These are phyloP conservation scores for Suillus hirtellus DNA, from an alignment of 768 basidiomycete species.

Conservation along the genomic window DNA sequence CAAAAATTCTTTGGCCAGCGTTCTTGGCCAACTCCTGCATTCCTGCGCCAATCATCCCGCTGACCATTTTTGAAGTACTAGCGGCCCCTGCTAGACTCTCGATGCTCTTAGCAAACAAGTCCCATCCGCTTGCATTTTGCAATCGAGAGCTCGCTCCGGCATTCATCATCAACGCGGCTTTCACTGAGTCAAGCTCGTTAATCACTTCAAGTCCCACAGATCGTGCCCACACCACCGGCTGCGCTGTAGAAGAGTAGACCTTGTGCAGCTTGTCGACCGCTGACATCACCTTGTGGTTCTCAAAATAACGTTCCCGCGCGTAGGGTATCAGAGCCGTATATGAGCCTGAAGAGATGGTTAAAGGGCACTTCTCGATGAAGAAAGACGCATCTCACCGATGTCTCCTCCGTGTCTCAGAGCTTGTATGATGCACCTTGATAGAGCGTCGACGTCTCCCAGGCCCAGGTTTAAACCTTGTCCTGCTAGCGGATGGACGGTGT, in stretches of 20 bases:
- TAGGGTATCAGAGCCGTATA: constrained; percentile 76
- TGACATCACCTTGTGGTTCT: constrained; percentile 84
- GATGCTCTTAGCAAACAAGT: constrained; percentile 41
- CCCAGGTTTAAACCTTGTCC: constrained; percentile 97
- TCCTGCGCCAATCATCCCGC: constrained; percentile 29
- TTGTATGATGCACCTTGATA: constrained; percentile 63
- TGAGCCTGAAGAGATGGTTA: constrained; percentile 49
- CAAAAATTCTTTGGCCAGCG: neutral
- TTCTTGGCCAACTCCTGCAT: constrained; percentile 31
- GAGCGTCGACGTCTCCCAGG: constrained; percentile 78
- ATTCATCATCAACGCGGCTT: constrained; percentile 79
- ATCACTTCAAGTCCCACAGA: constrained; percentile 87
- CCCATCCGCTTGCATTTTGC: constrained; percentile 33
- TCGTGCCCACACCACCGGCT: constrained; percentile 81
- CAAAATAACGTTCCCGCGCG: constrained; percentile 76
- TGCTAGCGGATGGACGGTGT: constrained; percentile 91
- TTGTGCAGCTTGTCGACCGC: constrained; percentile 90
- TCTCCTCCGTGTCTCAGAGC: constrained; percentile 71
- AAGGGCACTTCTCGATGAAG: neutral
- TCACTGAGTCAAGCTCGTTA: constrained; percentile 84
- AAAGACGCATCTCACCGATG: constrained; percentile 56
- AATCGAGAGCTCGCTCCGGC: constrained; percentile 52
- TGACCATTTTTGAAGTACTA: constrained; percentile 32
- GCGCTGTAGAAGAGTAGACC: constrained; percentile 68
- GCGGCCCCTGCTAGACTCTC: constrained; percentile 42